These are phyloP conservation scores for Volvox africanus DNA, from an alignment of 139 green algal species.

Conservation along the genomic window DNA sequence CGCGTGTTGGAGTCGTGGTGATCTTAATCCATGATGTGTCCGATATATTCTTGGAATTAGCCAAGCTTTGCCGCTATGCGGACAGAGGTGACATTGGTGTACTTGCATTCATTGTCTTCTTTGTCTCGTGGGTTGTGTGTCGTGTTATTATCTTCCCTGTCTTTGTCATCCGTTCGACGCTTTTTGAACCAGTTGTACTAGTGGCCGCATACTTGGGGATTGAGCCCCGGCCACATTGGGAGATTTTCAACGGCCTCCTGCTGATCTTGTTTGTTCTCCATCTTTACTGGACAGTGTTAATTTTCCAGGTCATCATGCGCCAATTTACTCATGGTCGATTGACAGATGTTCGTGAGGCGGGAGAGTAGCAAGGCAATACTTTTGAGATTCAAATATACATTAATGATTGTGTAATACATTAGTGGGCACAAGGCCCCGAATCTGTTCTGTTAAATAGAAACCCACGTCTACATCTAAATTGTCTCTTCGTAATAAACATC, in stretches of 20 bases:
- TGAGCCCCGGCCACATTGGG: constrained; percentile 78
- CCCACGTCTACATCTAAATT: no score
- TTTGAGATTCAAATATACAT: no score
- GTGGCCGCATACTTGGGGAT: constrained; percentile 66
- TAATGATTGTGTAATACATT: no score
- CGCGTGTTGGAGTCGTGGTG: constrained; percentile 83
- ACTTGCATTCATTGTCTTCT: constrained; percentile 70
- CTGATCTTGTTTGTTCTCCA: constrained; percentile 85
- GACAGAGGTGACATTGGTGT: constrained; percentile 52
- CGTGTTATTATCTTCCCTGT: constrained; percentile 74
- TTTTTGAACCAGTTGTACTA: constrained; percentile 56
- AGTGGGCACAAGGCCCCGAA: no score
- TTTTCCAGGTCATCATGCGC: constrained; percentile 65
- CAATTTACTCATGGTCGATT: constrained; percentile 60
- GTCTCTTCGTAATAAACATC: no score
- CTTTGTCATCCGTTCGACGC: constrained; percentile 67
- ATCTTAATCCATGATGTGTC: constrained; percentile 90
- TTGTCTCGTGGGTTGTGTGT: constrained; percentile 78
- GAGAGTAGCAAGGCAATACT: no score
- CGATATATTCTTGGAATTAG: constrained; percentile 90
- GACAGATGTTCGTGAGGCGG: constrained; percentile 79
- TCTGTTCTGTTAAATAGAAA: no score
- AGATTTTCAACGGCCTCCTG: constrained; percentile 86
- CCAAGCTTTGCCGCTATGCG: constrained; percentile 85
- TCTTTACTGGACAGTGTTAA: constrained; percentile 90